phyloP scores from a whole-genome alignment of 2,329 filamentous ascomycete genomes.

The Emericellopsis cladophorae region DNA sequence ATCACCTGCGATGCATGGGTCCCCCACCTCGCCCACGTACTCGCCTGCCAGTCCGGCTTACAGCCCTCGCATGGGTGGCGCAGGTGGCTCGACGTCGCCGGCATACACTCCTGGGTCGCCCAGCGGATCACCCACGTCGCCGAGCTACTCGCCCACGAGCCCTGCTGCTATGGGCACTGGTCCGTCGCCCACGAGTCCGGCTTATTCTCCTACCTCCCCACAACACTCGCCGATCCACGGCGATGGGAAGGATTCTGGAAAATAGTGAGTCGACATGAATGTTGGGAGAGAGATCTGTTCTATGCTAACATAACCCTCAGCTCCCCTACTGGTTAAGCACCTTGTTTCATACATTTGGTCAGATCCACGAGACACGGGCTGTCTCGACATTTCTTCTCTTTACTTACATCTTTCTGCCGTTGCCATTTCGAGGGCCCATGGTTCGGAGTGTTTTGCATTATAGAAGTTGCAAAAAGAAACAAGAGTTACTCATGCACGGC shows the following conservation, averaged over 20 bases:
- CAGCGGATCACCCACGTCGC: slow-evolving; percentile 67
- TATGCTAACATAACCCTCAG: slow-evolving; percentile 13
- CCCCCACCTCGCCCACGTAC: slow-evolving; percentile 48
- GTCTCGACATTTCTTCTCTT: slow-evolving; percentile 11
- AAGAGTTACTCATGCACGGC: background rate
- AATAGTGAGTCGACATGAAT: slow-evolving; percentile 18
- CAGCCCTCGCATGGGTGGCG: slow-evolving; percentile 39
- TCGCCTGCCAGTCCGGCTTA: slow-evolving; percentile 55
- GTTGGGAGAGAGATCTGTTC: slow-evolving; percentile 20
- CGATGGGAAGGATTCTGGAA: slow-evolving; percentile 27
- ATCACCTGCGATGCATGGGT: slow-evolving; percentile 62
- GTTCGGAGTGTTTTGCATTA: slow-evolving; percentile 1
- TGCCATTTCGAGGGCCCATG: background rate
- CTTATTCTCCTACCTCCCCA: slow-evolving; percentile 46
- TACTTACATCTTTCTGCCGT: slow-evolving; percentile 6
- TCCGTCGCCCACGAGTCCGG: slow-evolving; percentile 56
- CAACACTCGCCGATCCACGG: slow-evolving; percentile 33
- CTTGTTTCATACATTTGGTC: background rate
- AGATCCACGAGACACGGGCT: slow-evolving; percentile 13
- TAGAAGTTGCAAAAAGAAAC: background rate
- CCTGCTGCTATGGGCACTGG: slow-evolving; percentile 42
- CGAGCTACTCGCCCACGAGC: slow-evolving; percentile 51
- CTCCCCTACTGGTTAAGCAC: background rate
- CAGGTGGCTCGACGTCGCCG: slow-evolving; percentile 35
- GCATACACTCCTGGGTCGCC: slow-evolving; percentile 59